Conservation (phyloP, 352 stramenopile genomes). For the Phytophthora ramorum region DNA sequence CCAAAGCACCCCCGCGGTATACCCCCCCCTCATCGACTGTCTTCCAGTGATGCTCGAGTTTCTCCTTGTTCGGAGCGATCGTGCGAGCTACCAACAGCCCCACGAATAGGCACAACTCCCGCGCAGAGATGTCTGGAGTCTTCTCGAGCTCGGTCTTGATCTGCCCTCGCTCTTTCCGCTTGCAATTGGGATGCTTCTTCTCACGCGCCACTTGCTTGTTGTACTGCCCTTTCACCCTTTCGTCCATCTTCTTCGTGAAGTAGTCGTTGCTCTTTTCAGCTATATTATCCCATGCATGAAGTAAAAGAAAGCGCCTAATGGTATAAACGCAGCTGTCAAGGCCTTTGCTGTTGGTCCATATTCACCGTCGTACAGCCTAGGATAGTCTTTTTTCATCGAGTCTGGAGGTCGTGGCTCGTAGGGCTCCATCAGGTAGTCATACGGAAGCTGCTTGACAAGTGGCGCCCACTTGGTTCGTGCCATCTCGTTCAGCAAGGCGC, state of each 20-base stretch:
- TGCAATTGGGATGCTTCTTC: slow-evolving; percentile 4
- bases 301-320: slow-evolving; percentile 5
- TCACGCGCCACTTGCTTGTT: slow-evolving; percentile 12
- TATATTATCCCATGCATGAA: not conserved
- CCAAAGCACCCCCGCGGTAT: slow-evolving; percentile 24
- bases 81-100: slow-evolving; percentile 9
- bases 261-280: slow-evolving; percentile 15
- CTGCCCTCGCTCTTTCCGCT: not conserved
- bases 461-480: not conserved
- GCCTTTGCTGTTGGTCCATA: not conserved
- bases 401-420: slow-evolving; percentile 3
- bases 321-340: not conserved
- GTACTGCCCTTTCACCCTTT: not conserved
- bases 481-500: slow-evolving; percentile 8
- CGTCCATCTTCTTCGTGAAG: slow-evolving; percentile 8
- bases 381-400: slow-evolving; percentile 2
- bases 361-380: slow-evolving; percentile 4
- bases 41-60: slow-evolving; percentile 13
- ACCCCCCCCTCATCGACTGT: slow-evolving; percentile 4
- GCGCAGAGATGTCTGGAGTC: not conserved
- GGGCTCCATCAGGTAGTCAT: slow-evolving; percentile 9
- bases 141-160: not conserved
- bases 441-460: slow-evolving; percentile 2
- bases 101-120: slow-evolving; percentile 9
- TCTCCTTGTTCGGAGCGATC: slow-evolving; percentile 18